phyloP scores from a whole-genome alignment of 371 early-diverging fungal genomes.

The Rhizopus arrhizus region DNA sequence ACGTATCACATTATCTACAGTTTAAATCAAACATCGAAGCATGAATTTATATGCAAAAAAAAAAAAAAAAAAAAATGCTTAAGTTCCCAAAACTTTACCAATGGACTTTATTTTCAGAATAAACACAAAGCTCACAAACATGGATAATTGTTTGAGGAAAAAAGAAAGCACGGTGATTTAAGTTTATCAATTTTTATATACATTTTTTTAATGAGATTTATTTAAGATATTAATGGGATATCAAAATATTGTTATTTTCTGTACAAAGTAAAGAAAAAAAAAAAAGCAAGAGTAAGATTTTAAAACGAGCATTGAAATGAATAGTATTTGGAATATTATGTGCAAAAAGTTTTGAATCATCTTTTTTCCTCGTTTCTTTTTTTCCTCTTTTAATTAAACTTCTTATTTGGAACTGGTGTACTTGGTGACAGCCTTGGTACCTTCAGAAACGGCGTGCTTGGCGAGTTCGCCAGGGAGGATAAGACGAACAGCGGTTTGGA shows the following conservation, averaged over 20 bases:
- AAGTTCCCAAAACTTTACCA: too few relatives aligned
- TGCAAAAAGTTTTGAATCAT: not conserved
- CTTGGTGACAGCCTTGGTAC: conserved; percentile 97
- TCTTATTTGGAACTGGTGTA: conserved; percentile 83
- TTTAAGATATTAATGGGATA: not conserved
- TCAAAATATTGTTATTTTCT: not conserved
- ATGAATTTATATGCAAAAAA: too few relatives aligned
- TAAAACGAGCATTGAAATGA: not conserved
- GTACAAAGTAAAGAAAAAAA: not conserved
- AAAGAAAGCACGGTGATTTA: not conserved
- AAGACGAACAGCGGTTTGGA: conserved; percentile 93
- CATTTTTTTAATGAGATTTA: not conserved
- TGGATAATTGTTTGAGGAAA: too few relatives aligned
- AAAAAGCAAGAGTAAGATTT: too few relatives aligned
- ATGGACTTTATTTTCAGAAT: too few relatives aligned
- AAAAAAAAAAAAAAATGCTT: too few relatives aligned
- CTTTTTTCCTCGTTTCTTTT: too few relatives aligned
- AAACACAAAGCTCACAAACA: too few relatives aligned
- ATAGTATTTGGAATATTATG: not conserved
- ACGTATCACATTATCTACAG: too few relatives aligned
- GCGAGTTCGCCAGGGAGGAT: conserved; percentile 95
- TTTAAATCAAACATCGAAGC: too few relatives aligned
- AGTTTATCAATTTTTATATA: not conserved
- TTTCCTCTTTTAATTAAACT: not conserved
- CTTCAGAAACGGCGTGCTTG: conserved; percentile 97